Evolutionary conservation across 202 grass and related monocot genomes (phyloP), one percentile per base, ranked within the genome.

Genomic region (Eragrostis tef): DNA sequence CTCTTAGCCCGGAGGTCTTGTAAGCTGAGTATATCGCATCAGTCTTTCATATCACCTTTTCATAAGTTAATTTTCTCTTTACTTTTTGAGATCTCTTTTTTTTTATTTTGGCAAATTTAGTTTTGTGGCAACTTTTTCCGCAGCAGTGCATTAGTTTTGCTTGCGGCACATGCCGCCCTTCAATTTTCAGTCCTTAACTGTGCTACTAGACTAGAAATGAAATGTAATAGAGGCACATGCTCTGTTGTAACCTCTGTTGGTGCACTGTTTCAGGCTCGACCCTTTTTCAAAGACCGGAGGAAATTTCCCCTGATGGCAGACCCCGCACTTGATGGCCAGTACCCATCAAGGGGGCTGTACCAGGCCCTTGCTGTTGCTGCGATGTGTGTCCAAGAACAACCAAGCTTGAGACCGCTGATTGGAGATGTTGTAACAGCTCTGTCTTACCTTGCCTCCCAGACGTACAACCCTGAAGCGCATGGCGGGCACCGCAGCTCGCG

Each of bases 311-410:
- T 90, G 59, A 92, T 92, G 93, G 90, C 90, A 8, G 90, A 96
- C 63, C 90, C 93, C 11, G 81, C 83, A 64, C 71, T 96, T 15
- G 72, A 88, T 57, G 93, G 93, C 11, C 83, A 84, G 12, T 96
- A 89, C 64, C 90, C 90, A 1, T 3, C 71, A 0, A 88, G 93
- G 80, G 93, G 88, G 9, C 69, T 96, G 77, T 96, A 96, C 76
- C 90, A 92, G 73, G 93, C 93, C 44, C 83, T 96, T 27, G 93
- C 90, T 19, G 88, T 92, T 8, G 90, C 90, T 29, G 90, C 92
- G 14, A 96, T 96, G 93, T 96, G 90, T 19, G 90, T 96, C 16
- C 90, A 96, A 80, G 93, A 96, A 64, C 90, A 96, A 63, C 83
- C 93, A 0, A 83, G 80, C 39, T 73, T 92, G 88, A 88, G 93